Conservation (phyloP, 106 monocot species). For the Acorus gramineus region DNA sequence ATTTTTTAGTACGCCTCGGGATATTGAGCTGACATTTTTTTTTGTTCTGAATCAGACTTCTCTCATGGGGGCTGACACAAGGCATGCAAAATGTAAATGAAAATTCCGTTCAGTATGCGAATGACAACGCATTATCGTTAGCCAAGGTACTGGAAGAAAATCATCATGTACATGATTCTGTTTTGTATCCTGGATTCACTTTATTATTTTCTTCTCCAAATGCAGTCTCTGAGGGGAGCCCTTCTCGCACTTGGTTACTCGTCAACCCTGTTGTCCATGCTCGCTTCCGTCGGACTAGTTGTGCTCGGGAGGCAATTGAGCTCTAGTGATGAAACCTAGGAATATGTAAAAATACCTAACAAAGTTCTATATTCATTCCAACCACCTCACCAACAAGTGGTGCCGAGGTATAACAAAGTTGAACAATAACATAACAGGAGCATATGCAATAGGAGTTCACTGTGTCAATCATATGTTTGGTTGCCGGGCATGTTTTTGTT, state of each 20-base stretch:
- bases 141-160: constrained; percentile 42
- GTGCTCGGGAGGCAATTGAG: constrained; percentile 42
- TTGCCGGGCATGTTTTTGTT: too few relatives aligned
- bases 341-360: too few relatives aligned
- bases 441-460: too few relatives aligned
- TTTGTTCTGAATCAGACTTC: constrained; percentile 26
- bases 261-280: constrained; percentile 36
- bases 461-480: too few relatives aligned
- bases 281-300: constrained; percentile 47
- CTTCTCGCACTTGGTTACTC: constrained; percentile 46
- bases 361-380: too few relatives aligned
- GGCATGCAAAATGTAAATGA: constrained; percentile 78
- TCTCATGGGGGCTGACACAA: constrained; percentile 74
- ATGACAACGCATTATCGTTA: constrained; percentile 62
- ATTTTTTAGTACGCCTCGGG: too few relatives aligned
- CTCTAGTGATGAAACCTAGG: constrained; percentile 2
- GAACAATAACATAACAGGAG: too few relatives aligned
- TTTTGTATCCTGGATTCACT: not conserved
- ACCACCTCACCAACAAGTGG: too few relatives aligned
- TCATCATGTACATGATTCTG: not conserved
- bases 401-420: too few relatives aligned
- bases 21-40: too few relatives aligned
- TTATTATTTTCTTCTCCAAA: not conserved
- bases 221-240: constrained; percentile 75
- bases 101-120: constrained; percentile 64